Evolutionary conservation across 805 yeast genomes (phyloP).

Genomic region (Yamadazyma sp.): DNA sequence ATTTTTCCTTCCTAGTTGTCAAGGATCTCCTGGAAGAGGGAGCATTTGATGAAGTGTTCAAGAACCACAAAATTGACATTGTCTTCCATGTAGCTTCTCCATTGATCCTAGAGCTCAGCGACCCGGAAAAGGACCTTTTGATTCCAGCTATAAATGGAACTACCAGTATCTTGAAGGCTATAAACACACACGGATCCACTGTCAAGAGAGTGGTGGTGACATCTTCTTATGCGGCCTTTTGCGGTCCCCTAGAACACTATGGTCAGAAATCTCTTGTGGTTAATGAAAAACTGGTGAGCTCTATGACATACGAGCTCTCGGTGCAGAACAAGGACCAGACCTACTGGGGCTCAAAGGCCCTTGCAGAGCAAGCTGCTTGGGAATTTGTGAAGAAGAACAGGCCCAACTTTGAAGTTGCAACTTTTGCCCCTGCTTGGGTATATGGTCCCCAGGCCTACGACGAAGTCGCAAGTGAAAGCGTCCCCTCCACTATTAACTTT

Average conservation of each 20-base stretch:
- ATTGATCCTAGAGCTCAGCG: slow-evolving; percentile 17
- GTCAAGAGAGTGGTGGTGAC: slow-evolving; percentile 52
- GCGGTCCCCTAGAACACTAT: slow-evolving; percentile 4
- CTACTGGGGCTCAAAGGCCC: slow-evolving; percentile 48
- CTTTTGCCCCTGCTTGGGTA: slow-evolving; percentile 45
- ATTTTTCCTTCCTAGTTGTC: slow-evolving; percentile 24
- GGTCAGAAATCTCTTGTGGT: not conserved
- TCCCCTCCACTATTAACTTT: slow-evolving; percentile 25
- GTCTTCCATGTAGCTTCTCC: slow-evolving; percentile 36
- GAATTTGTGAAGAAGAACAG: slow-evolving; percentile 37
- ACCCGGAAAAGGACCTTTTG: slow-evolving; percentile 24
- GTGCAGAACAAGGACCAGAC: slow-evolving; percentile 1
- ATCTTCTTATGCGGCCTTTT: slow-evolving; percentile 34
- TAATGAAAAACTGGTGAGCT: slow-evolving; percentile 7
- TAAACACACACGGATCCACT: slow-evolving; percentile 35
- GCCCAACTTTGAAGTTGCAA: slow-evolving; percentile 34
- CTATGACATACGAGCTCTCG: slow-evolving; percentile 5
- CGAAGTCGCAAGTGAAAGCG: slow-evolving; percentile 21
- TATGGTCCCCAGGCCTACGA: slow-evolving; percentile 55
- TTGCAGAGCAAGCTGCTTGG: slow-evolving; percentile 60
- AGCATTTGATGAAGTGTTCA: slow-evolving; percentile 27
- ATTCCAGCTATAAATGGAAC: slow-evolving; percentile 34
- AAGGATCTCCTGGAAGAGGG: slow-evolving; percentile 19
- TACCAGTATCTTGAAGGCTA: slow-evolving; percentile 45
- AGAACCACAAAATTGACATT: slow-evolving; percentile 24